Evolutionary conservation across 352 stramenopile species (phyloP).

Genomic region (Halophytophthora polymorphica): DNA sequence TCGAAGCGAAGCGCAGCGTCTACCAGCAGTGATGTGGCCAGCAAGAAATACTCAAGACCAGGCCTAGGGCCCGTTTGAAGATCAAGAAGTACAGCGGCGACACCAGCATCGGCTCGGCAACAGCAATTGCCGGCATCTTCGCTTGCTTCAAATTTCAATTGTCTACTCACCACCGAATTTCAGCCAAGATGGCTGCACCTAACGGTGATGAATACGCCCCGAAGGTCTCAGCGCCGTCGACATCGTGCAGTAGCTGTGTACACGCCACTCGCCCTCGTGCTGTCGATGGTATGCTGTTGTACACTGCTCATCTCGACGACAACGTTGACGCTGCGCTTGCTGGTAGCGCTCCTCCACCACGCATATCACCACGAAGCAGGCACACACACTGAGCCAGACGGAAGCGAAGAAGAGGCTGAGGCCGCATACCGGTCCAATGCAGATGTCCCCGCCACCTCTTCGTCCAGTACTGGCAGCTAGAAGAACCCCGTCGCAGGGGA

Average conservation of each 20-base stretch:
- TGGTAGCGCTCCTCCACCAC: constrained; percentile 32
- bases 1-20: too few species aligned
- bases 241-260: constrained; percentile 16
- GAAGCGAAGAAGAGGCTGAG: constrained; percentile 42
- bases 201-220: too few species aligned
- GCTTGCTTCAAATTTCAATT: too few species aligned
- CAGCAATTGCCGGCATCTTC: too few species aligned
- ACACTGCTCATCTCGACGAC: constrained; percentile 21
- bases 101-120: too few species aligned
- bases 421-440: constrained; percentile 33
- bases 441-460: constrained; percentile 26
- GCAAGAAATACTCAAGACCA: too few species aligned
- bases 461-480: constrained; percentile 16
- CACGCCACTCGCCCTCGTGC: constrained; percentile 11
- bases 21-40: too few species aligned
- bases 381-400: constrained; percentile 27
- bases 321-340: constrained; percentile 18
- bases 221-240: constrained; percentile 3
- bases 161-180: too few species aligned
- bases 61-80: too few species aligned
- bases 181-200: too few species aligned
- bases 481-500: background rate
- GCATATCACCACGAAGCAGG: constrained; percentile 37
- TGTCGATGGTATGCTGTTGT: constrained; percentile 16
- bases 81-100: too few species aligned